These are phyloP conservation scores for Penicillium verhagenii DNA, from an alignment of 495 filamentous ascomycete species.

Conservation along the genomic window DNA sequence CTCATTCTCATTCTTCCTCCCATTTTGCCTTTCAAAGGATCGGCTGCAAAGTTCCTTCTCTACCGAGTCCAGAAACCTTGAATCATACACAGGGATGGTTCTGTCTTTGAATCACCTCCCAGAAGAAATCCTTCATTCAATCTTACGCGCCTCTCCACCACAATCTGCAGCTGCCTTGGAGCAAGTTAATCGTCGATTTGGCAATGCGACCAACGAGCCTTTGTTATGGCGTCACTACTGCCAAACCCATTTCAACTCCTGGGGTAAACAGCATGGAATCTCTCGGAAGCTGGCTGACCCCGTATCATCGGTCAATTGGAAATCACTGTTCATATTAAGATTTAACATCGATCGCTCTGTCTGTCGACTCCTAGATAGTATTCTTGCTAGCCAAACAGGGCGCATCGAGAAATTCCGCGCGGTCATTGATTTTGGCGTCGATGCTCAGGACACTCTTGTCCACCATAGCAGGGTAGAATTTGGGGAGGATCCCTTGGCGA, in stretches of 20 bases:
- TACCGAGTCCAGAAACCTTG: neutral
- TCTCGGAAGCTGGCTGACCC: conserved; percentile 49
- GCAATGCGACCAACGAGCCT: conserved; percentile 63
- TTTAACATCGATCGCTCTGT: conserved; percentile 53
- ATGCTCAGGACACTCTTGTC: conserved; percentile 83
- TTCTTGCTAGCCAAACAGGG: conserved; percentile 64
- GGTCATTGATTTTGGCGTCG: conserved; percentile 73
- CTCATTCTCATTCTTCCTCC: neutral
- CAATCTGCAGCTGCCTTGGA: conserved; percentile 47
- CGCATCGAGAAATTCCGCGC: conserved; percentile 66
- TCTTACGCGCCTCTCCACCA: conserved; percentile 61
- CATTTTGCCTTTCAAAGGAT: neutral
- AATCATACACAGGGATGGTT: conserved; percentile 33
- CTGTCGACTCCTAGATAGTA: conserved; percentile 61
- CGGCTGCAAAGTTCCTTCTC: neutral
- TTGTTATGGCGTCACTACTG: conserved; percentile 82
- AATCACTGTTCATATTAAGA: conserved; percentile 63
- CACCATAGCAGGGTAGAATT: conserved; percentile 58
- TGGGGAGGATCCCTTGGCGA: conserved; percentile 75
- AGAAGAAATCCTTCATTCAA: conserved; percentile 71
- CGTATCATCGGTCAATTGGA: conserved; percentile 72
- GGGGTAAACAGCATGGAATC: conserved; percentile 68
- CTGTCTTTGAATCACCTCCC: conserved; percentile 53
- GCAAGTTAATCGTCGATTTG: conserved; percentile 61
- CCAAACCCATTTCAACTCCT: conserved; percentile 61